A percentile compares a stretch with the other conserved stretches of the same genome.
Conservation (phyloP, 225 moss, liverwort and hornwort genomes). For the Neckera pumila region DNA sequence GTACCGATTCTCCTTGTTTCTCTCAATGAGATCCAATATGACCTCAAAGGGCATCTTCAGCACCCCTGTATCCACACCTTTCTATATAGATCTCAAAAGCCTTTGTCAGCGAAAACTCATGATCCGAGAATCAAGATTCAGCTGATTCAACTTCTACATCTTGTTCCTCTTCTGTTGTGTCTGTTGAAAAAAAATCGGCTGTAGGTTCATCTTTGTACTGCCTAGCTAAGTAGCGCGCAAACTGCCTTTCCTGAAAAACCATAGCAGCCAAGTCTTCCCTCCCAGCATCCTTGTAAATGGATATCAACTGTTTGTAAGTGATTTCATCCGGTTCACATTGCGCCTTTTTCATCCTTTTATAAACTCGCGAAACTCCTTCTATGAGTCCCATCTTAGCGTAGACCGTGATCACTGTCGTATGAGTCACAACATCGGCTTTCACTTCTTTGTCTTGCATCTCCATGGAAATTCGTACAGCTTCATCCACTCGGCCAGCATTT, state of each 20-base stretch:
- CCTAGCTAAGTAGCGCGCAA: conserved; percentile 60
- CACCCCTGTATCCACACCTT: not conserved
- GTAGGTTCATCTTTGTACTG: conserved; percentile 12
- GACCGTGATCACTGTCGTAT: conserved; percentile 80
- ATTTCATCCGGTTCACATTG: conserved; percentile 74
- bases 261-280: conserved; percentile 81
- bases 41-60: not conserved
- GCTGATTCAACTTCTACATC: not conserved
- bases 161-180: not conserved
- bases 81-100: not conserved
- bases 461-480: conserved; percentile 74
- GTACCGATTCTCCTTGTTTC: not conserved
- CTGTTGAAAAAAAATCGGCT: not conserved
- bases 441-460: conserved; percentile 67
- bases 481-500: conserved; percentile 74
- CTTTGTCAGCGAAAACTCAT: not conserved
- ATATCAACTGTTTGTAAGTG: conserved; percentile 61
- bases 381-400: conserved; percentile 83
- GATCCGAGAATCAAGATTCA: not conserved
- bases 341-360: conserved; percentile 81
- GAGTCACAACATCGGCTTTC: conserved; percentile 73
- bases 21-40: not conserved
- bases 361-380: conserved; percentile 86
- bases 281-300: conserved; percentile 71
- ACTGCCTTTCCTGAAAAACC: conserved; percentile 86